Conservation (phyloP, 1,284 basidiomycete genomes). For the Sanguinoderma infundibulare region DNA sequence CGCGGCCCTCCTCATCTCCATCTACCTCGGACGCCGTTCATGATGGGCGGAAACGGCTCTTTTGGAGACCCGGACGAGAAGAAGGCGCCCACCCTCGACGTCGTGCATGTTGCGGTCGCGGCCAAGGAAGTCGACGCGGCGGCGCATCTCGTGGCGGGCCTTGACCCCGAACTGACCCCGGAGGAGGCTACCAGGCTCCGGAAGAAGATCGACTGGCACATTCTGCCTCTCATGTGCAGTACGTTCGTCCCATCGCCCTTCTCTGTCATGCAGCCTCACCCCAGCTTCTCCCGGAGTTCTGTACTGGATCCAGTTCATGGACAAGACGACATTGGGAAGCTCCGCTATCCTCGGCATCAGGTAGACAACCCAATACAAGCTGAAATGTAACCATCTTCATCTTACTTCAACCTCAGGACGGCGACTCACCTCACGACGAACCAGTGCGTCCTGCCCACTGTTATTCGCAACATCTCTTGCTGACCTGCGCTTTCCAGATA, state of each 20-base stretch:
- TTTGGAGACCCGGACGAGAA: slow-evolving; percentile 31
- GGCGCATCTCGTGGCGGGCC: slow-evolving; percentile 53
- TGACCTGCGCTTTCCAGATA: slow-evolving; percentile 24
- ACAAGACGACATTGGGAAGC: slow-evolving; percentile 73
- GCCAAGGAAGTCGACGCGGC: slow-evolving; percentile 57
- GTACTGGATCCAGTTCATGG: slow-evolving; percentile 75
- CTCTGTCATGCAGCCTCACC: not conserved
- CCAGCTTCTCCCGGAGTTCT: slow-evolving; percentile 43
- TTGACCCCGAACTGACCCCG: slow-evolving; percentile 50
- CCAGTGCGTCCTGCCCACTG: slow-evolving; percentile 25
- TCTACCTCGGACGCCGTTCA: not conserved
- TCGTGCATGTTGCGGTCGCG: slow-evolving; percentile 31
- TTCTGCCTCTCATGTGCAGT: slow-evolving; percentile 76
- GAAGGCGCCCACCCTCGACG: slow-evolving; percentile 6
- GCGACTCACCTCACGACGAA: slow-evolving; percentile 37
- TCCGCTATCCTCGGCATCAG: slow-evolving; percentile 69
- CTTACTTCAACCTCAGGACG: slow-evolving; percentile 35
- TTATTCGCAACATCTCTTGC: not conserved
- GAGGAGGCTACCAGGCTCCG: slow-evolving; percentile 55
- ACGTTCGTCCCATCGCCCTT: slow-evolving; percentile 26
- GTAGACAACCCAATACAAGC: slow-evolving; percentile 33
- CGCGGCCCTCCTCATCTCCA: not conserved
- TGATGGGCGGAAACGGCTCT: slow-evolving; percentile 23
- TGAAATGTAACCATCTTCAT: too few species aligned
- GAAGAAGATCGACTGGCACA: slow-evolving; percentile 68